Conservation (phyloP, 371 early-diverging fungal species). For the Rhizopus sp. region DNA sequence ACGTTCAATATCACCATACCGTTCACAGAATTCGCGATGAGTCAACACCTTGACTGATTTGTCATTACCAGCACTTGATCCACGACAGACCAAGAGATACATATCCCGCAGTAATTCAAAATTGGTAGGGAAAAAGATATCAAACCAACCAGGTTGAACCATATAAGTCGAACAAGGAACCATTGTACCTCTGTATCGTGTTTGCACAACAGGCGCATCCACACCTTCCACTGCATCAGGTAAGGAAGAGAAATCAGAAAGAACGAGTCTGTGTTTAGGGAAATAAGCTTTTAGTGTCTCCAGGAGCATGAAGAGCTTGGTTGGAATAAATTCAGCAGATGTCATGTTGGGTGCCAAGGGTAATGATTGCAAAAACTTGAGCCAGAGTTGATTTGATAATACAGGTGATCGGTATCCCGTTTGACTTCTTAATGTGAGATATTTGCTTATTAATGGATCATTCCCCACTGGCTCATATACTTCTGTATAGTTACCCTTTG, state of each 20-base stretch:
- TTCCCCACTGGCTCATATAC: conserved; percentile 75
- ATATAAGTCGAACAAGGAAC: conserved; percentile 93
- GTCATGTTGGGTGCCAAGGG: conserved; percentile 90
- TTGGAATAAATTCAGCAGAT: conserved; percentile 87
- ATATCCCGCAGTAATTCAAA: conserved; percentile 83
- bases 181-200: conserved; percentile 85
- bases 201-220: conserved; percentile 95
- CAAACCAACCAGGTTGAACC: conserved; percentile 97
- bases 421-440: conserved; percentile 61
- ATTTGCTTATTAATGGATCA: conserved; percentile 76
- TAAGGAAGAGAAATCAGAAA: conserved; percentile 86
- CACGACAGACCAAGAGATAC: conserved; percentile 70
- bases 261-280: conserved; percentile 85
- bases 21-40: conserved; percentile 78
- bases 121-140: conserved; percentile 97
- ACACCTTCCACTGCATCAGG: conserved; percentile 82
- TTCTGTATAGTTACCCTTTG: conserved; percentile 84
- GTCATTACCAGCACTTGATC: conserved; percentile 41
- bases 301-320: conserved; percentile 77
- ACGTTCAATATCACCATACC: conserved; percentile 75
- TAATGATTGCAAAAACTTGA: conserved; percentile 58
- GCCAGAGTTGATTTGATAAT: conserved; percentile 49
- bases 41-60: conserved; percentile 64
- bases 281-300: conserved; percentile 77
- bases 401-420: conserved; percentile 65